Percentiles rank a stretch among this genome's conserved stretches.
These are phyloP conservation scores for Aspergillus incahuasiensis DNA, from an alignment of 495 filamentous ascomycete genomes.

Conservation along the genomic window DNA sequence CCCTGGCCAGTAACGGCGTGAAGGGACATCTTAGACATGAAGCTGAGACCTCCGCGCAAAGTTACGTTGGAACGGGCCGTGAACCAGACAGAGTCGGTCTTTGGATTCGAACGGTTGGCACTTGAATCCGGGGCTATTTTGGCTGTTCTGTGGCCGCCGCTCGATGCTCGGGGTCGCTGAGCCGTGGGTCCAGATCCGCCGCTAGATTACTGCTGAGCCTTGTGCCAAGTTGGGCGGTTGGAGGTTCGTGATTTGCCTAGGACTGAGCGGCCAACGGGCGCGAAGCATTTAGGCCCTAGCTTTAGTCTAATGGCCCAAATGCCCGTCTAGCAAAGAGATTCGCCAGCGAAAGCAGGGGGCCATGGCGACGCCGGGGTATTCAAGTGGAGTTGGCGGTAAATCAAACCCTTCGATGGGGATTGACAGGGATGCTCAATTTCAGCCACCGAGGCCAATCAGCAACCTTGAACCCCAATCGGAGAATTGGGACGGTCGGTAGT, in stretches of 20 bases:
- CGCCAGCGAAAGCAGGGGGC: conserved; percentile 9
- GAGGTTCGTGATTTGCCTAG: conserved; percentile 19
- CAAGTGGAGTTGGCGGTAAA: conserved; percentile 18
- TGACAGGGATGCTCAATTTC: neutral
- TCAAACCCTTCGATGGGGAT: conserved; percentile 7
- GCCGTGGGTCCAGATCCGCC: conserved; percentile 25
- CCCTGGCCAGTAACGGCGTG: conserved; percentile 10
- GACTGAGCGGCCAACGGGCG: conserved; percentile 12
- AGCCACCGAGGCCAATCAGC: conserved; percentile 9
- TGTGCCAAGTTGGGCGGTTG: conserved; percentile 1
- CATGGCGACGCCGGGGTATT: conserved; percentile 10
- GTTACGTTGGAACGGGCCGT: conserved; percentile 12
- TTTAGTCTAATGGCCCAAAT: conserved; percentile 10
- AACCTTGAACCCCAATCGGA: conserved; percentile 3
- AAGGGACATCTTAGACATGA: conserved; percentile 1
- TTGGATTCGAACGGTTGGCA: conserved; percentile 12
- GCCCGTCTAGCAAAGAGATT: conserved; percentile 9
- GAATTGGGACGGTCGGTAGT: neutral
- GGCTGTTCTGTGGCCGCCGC: neutral
- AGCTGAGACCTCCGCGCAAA: conserved; percentile 17
- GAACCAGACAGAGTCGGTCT: conserved; percentile 9
- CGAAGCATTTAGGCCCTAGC: conserved; percentile 14
- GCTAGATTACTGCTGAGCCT: conserved; percentile 15
- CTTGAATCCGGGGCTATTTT: neutral
- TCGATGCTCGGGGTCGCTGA: conserved; percentile 16